Evolutionary conservation across 2,329 filamentous ascomycete genomes (phyloP), one percentile per base, ranked within the genome.

Genomic region (Alternaria metachromatica): DNA sequence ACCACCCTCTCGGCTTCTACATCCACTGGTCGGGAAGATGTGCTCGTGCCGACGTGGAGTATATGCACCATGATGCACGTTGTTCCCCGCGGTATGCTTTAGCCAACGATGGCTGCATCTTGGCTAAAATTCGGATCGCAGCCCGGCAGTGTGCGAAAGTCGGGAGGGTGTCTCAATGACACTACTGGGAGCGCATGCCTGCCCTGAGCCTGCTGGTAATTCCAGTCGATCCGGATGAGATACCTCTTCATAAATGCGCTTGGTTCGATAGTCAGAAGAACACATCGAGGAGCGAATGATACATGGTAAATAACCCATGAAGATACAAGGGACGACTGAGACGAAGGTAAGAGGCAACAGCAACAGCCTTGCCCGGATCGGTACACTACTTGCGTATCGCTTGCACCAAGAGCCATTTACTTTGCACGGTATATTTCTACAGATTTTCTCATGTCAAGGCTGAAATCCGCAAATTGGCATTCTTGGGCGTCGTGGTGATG

Each of bases 61-160:
- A 56, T 80, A 82, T 11, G 82, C 75, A 79, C 75, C 58, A 78
- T 80, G 46, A 76, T 78, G 20, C 82, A 81, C 9, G 81, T 76
- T 1, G 76, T 78, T n/a, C 77, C 69, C 10, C 61, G 69, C 0
- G 80, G 79, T 23, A 82, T 66, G 6, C 66, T 62, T 23, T 75
- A 78, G 60, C 80, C 74, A 67, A 81, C 76, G 44, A 85, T 81
- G 0, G 70, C 63, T 2, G 75, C 78, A 33, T 80, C 79, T 0
- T 76, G 75, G 4, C 80, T 72, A 30, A 80, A 82, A 6, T 86
- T 80, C 7, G 86, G 86, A 55, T 87, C 81, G 0, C 82, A 84
- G 23, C 83, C 84, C 0, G 86, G 85, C 8, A 87, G 77, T 0
- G 86, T 11, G 84, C 80, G 49, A 85, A 0, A 87, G 72, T 1